Evolutionary conservation across 2,329 filamentous ascomycete species (phyloP).

Genomic region (Sporothrix brasiliensis): DNA sequence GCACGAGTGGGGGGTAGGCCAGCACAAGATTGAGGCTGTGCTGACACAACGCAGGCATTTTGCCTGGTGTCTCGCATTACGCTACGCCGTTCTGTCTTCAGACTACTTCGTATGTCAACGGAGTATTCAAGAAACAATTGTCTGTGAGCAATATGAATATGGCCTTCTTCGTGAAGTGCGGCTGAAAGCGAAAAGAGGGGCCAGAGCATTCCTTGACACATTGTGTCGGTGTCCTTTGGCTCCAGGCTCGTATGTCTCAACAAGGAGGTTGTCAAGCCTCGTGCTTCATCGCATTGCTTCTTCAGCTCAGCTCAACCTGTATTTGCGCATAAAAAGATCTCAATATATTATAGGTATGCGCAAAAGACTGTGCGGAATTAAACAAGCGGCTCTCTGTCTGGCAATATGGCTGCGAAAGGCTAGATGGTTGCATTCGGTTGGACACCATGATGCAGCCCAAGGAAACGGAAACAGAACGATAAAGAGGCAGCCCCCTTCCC

Average conservation of each 20-base stretch:
- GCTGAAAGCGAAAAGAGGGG: slow-evolving; percentile 5
- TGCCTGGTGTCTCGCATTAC: background rate
- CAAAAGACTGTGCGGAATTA: background rate
- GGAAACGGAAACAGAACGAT: background rate
- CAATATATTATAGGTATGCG: background rate
- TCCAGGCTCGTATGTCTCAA: background rate
- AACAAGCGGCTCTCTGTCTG: slow-evolving; percentile 1
- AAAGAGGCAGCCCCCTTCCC: too few species aligned
- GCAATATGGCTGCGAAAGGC: background rate
- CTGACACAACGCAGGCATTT: background rate
- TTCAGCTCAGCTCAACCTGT: background rate
- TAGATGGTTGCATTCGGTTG: background rate
- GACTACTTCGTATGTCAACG: background rate
- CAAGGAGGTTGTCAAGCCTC: background rate
- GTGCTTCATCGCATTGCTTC: background rate
- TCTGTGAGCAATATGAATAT: background rate
- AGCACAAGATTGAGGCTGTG: background rate
- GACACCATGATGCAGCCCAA: background rate
- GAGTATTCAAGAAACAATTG: background rate
- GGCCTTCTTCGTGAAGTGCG: background rate
- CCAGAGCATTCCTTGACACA: background rate
- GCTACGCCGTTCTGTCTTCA: background rate
- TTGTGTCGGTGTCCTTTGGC: background rate
- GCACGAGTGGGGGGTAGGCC: background rate
- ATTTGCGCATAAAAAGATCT: background rate